Conservation (phyloP, 2,329 filamentous ascomycete species). For the Penicillium glabrum region DNA sequence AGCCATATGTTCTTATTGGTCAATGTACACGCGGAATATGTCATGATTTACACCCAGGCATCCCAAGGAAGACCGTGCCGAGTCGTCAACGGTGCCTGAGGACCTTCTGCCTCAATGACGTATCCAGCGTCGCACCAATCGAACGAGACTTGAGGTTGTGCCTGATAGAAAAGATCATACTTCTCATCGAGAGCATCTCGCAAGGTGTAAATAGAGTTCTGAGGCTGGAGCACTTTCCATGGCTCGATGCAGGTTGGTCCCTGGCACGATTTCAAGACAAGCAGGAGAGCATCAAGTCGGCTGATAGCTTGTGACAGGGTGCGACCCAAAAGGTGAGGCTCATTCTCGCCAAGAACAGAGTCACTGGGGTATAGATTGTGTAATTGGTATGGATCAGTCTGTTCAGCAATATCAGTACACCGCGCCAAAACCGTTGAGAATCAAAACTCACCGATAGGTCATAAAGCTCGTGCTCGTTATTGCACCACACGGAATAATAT, state of each 20-base stretch:
- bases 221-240: slow-evolving; percentile 38
- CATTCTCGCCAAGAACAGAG: background rate
- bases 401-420: background rate
- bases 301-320: slow-evolving; percentile 19
- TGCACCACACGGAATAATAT: slow-evolving; percentile 45
- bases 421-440: too few species aligned
- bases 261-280: slow-evolving; percentile 43
- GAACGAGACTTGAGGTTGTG: slow-evolving; percentile 35
- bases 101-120: slow-evolving; percentile 37
- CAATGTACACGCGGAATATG: background rate
- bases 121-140: slow-evolving; percentile 38
- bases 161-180: slow-evolving; percentile 36
- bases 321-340: slow-evolving; percentile 19
- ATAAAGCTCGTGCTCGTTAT: slow-evolving; percentile 42
- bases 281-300: slow-evolving; percentile 37
- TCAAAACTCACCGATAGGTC: slow-evolving; percentile 31
- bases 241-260: slow-evolving; percentile 36
- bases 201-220: slow-evolving; percentile 29
- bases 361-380: slow-evolving; percentile 31
- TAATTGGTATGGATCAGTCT: slow-evolving; percentile 39
- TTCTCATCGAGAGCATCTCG: slow-evolving; percentile 30
- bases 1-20: background rate
- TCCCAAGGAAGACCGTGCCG: slow-evolving; percentile 24
- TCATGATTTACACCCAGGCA: slow-evolving; percentile 19
- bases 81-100: slow-evolving; percentile 23